Evolutionary conservation across 192 early-diverging fungal genomes (phyloP), one percentile per base, ranked within the genome.

Genomic region (Dimargaris xerosporica): DNA sequence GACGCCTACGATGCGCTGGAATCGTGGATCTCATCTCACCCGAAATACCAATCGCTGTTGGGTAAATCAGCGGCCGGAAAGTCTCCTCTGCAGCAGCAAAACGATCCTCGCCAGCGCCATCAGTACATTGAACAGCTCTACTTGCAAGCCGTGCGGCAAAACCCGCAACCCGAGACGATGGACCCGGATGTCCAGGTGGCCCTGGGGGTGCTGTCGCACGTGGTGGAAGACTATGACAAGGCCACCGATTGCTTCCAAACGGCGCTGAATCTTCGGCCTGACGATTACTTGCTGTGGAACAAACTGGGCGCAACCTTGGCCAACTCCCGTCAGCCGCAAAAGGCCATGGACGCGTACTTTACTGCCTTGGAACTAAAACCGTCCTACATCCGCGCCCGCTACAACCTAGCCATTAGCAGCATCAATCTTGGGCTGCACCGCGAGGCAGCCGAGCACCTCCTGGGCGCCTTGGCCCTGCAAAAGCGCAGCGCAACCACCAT

Each of bases 171-270:
- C 10, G n/a, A 76, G n/a, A 77, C 90, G 29, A 62, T 92, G 67
- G 96, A 99, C 67, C 75, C 91, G 0, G 88, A 93, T 66, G 88
- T 98, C 0, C 96, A 99, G 73, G 78, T 93, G 45, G 94, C 87
- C 1, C 78, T 99, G 10, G 96, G 96, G 6, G 84, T 99, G 3
- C 69, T 99, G 50, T 99, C 95, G 73, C 92, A 99, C 76, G 85
- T 91, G 23, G 85, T 85, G 13, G 75, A 85, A 28, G 94, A 99
- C 68, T 96, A 94, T 61, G 78, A 85, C 56, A 99, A 99, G 78
- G 94, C 96, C 0, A 78, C 94, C 10, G 96, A 99, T 67, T 99
- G 96, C 69, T 99, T 99, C 76, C 81, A 87, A 62, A 84, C 93
- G 0, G 94, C 94, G 43, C 71, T 99, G 44, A 80, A 84, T 19